Evolutionary conservation across 2,329 filamentous ascomycete genomes (phyloP), one percentile per base, ranked within the genome.

Genomic region (Penicillium paneum): DNA sequence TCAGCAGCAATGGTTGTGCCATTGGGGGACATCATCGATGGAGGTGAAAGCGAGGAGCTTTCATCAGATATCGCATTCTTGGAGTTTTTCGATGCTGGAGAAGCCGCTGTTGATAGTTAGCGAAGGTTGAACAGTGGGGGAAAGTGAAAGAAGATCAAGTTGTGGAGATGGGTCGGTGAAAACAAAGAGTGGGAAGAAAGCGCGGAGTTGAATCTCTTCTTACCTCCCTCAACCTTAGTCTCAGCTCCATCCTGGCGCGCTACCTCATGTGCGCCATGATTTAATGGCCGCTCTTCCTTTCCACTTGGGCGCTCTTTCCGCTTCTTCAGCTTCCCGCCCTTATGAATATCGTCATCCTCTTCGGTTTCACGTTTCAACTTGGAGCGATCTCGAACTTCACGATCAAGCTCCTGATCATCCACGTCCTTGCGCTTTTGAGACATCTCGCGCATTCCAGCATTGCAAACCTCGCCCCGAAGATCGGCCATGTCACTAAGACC

Each of bases 291-390:
- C 51, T 84, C 81, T 58, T 89, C 84, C 56, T 81, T 83, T 31
- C 82, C 75, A 50, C 72, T 78, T 54, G 86, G 84, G 8, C 83
- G 78, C 24, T 87, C 89, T 74, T 91, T 91, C 70, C 89, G 86
- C 77, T 90, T 91, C 79, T 90, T 91, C 61, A 88, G 81, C 71
- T 92, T 91, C 24, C 79, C 75, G 38, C 74, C 75, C 68, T 83
- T 82, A 65, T 83, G 67, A 28, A 71, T 73, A 40, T 79, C 74
- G 43, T 77, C 73, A 31, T 76, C 72, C 42, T 77, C 74, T 48
- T 79, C 72, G 3, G 68, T 70, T 61, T 78, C 75, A 46, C 73
- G 67, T 65, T 77, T 78, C 66, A 76, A 67, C 55, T 71, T 74
- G 34, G 72, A 58, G 41, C 81, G 77, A 45, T 84, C 79, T 53